Base-by-base conservation (phyloP, 306 rosid species). In the Crotalaria pallida region DNA sequence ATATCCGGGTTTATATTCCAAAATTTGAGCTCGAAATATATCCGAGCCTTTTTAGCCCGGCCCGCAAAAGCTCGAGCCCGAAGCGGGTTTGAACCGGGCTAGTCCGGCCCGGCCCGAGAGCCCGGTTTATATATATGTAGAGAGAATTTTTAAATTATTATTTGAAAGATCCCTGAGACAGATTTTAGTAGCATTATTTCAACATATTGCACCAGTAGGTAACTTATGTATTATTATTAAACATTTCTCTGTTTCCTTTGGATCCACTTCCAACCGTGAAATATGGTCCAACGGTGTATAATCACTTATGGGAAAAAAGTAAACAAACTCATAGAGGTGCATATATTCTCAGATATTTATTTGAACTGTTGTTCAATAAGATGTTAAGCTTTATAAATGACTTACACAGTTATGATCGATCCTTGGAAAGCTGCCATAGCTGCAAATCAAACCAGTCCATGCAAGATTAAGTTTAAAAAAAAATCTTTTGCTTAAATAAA, bases 401-500 rank as follows among this genome's bases (percentile, higher is more conserved):
- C 82, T 61, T 22, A 81, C 85, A 81, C 16, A 8, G 80, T 67
- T 49, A 29, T 81, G n/a, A n/a, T n/a, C n/a, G 29, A 81, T 69
- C 60, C 71, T 77, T 22, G 82, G 71, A n/a, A 22, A 44, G 23
- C 41, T 40, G 9, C 6, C 55, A n/a, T 45, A 2, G 67, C 34
- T 77, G 19, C 85, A 77, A 4, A 4, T 60, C 24, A 82, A 9
- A 55, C 80, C 62, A 49, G 69, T 49, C 84, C 84, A 80, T 8
- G 55, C 10, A 9, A 18, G 31, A 10, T 11, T 7, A 5, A 23
- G 2, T 2, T n/a, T n/a, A n/a, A n/a, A n/a, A n/a, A n/a, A n/a
- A n/a, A n/a, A n/a, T n/a, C n/a, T n/a, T n/a, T n/a, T n/a, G n/a
- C n/a, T n/a, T n/a, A n/a, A n/a, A n/a, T n/a, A n/a, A n/a, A n/a